Percentiles rank a stretch among this genome's conserved stretches.
These are phyloP conservation scores for Apophysomyces elegans DNA, from an alignment of 371 early-diverging fungal genomes.

Conservation along the genomic window DNA sequence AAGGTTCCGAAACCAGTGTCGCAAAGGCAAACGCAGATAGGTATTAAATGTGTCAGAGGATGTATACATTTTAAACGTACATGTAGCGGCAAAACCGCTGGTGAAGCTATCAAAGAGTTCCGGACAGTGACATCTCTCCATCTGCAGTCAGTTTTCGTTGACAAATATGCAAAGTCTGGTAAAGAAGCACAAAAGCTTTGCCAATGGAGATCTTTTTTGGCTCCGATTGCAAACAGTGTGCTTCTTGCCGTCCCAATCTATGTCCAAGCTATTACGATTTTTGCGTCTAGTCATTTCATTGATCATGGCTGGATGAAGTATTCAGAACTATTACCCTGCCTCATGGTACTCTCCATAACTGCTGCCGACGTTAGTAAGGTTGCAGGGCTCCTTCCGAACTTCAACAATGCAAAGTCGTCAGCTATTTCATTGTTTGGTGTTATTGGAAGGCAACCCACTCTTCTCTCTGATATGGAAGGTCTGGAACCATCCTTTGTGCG, in stretches of 20 bases:
- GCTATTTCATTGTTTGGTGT: constrained; percentile 69
- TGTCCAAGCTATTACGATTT: constrained; percentile 58
- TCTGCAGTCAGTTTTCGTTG: constrained; percentile 57
- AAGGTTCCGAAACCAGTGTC: constrained; percentile 44
- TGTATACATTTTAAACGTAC: too few species aligned
- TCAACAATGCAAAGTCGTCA: constrained; percentile 73
- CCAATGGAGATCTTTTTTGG: constrained; percentile 49
- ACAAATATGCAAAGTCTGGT: constrained; percentile 55
- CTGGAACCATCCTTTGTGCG: constrained; percentile 38
- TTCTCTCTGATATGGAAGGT: constrained; percentile 48
- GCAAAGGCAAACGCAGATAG: constrained; percentile 59
- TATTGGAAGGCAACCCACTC: constrained; percentile 63
- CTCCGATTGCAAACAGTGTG: constrained; percentile 64
- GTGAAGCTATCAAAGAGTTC: constrained; percentile 79
- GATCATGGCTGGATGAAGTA: constrained; percentile 31
- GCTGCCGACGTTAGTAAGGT: constrained; percentile 61
- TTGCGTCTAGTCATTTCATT: constrained; percentile 53
- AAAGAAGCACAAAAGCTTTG: constrained; percentile 65
- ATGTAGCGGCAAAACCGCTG: constrained; percentile 62
- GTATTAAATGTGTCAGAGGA: too few species aligned
- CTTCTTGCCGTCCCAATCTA: constrained; percentile 61
- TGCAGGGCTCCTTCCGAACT: constrained; percentile 52
- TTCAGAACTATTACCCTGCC: constrained; percentile 53
- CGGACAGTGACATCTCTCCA: constrained; percentile 82
- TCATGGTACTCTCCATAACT: constrained; percentile 70